A percentile compares a stretch with the other conserved stretches of the same genome.
These are phyloP conservation scores for Chamaenerion angustifolium DNA, from an alignment of 345 rosid species.

Conservation along the genomic window DNA sequence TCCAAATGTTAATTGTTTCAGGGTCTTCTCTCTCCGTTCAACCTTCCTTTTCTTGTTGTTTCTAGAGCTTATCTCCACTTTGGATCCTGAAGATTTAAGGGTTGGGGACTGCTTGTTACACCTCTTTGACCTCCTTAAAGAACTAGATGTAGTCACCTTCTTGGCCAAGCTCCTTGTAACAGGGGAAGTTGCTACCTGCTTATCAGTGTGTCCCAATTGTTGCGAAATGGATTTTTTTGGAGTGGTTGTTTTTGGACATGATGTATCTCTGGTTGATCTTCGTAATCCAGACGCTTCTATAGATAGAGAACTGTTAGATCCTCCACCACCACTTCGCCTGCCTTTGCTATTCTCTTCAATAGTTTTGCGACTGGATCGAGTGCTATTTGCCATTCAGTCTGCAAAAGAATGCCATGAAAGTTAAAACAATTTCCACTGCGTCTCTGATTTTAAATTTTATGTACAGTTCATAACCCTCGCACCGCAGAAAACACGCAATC, in stretches of 20 bases:
- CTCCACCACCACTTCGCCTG: conserved; percentile 23
- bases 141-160: conserved; percentile 20
- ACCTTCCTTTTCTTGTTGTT: conserved; percentile 16
- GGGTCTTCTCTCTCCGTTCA: conserved; percentile 18
- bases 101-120: conserved; percentile 24
- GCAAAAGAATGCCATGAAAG: background rate
- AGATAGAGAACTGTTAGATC: conserved; percentile 12
- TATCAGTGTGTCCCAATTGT: conserved; percentile 41
- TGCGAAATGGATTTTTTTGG: conserved; percentile 11
- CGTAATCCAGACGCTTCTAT: conserved; percentile 25
- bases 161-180: conserved; percentile 23
- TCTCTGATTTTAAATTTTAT: too few relatives aligned
- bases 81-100: conserved; percentile 26
- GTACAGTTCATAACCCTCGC: too few relatives aligned
- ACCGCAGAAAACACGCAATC: too few relatives aligned
- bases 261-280: conserved; percentile 37
- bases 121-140: conserved; percentile 46
- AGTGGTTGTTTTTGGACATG: conserved; percentile 16
- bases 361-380: conserved; percentile 14
- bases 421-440: too few relatives aligned
- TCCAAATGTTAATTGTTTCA: conserved; percentile 21
- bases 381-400: conserved; percentile 25
- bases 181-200: conserved; percentile 22
- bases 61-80: conserved; percentile 12
- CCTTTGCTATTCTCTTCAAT: conserved; percentile 30